Percentiles rank a stretch among this genome's conserved stretches.
Conservation (phyloP, 1,139 yeast species). For the Suhomyces wounanorum region DNA sequence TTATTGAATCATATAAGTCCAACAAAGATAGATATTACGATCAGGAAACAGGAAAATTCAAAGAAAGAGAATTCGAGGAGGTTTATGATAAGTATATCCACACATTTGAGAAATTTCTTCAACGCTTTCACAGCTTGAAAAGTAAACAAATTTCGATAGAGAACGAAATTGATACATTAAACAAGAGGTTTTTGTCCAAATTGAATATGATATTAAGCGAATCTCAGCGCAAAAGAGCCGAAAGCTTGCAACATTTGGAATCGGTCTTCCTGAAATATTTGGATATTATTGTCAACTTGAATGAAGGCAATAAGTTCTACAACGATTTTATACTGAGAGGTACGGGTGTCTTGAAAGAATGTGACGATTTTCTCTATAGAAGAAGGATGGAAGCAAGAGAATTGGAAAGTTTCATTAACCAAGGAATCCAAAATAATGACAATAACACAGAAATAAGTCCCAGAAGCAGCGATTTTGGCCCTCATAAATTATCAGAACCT, state of each 20-base stretch:
- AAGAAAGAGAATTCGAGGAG: slow-evolving; percentile 33
- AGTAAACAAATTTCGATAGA: slow-evolving; percentile 47
- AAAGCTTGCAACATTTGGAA: slow-evolving; percentile 56
- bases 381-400: slow-evolving; percentile 58
- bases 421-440: neutral
- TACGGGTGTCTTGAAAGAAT: slow-evolving; percentile 46
- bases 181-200: slow-evolving; percentile 35
- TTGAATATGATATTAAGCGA: slow-evolving; percentile 23
- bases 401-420: slow-evolving; percentile 26
- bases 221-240: slow-evolving; percentile 42
- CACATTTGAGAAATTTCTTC: slow-evolving; percentile 43
- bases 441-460: neutral
- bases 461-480: neutral
- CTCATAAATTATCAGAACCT: slow-evolving; percentile 1
- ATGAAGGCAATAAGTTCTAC: slow-evolving; percentile 74
- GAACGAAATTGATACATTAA: slow-evolving; percentile 42
- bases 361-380: slow-evolving; percentile 55
- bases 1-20: slow-evolving; percentile 40
- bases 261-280: slow-evolving; percentile 52
- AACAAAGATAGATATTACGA: slow-evolving; percentile 22
- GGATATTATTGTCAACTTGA: slow-evolving; percentile 60
- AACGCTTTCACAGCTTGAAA: slow-evolving; percentile 38
- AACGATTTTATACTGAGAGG: slow-evolving; percentile 58
- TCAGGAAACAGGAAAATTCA: slow-evolving; percentile 21
- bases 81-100: slow-evolving; percentile 41